Percentiles rank a stretch among this genome's conserved stretches.
These are phyloP conservation scores for Ocimum tenuiflorum DNA, from an alignment of 257 asterid genomes.

Conservation along the genomic window DNA sequence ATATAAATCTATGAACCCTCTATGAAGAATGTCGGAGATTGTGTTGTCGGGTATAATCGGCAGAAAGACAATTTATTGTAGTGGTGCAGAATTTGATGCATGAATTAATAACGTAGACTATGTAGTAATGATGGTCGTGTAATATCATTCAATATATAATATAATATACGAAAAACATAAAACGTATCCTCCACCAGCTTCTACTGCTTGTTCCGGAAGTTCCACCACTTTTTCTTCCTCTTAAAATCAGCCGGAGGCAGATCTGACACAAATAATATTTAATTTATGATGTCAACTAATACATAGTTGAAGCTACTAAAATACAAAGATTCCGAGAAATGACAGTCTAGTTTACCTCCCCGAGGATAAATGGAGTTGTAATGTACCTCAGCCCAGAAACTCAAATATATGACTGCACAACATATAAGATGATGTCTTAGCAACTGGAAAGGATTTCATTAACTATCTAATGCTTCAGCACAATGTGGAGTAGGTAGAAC, in stretches of 20 bases:
- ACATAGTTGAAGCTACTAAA: not conserved
- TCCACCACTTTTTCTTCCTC: constrained; percentile 95
- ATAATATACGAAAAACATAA: too few species aligned
- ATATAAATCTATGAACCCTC: too few species aligned
- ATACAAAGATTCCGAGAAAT: not conserved
- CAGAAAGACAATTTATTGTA: too few species aligned
- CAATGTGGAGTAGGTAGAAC: too few species aligned
- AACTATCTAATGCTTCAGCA: too few species aligned
- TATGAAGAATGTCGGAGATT: too few species aligned
- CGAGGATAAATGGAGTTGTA: constrained; percentile 91
- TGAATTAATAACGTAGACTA: constrained; percentile 6
- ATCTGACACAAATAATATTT: constrained; percentile 35
- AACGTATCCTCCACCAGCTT: too few species aligned
- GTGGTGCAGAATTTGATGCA: not conserved
- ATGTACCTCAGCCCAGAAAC: constrained; percentile 99
- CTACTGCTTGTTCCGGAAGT: constrained; percentile 64
- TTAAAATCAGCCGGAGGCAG: constrained; percentile 48
- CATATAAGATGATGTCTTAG: constrained; percentile 2
- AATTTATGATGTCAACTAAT: not conserved
- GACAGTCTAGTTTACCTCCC: constrained; percentile 52
- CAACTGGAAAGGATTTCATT: too few species aligned
- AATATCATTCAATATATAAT: too few species aligned
- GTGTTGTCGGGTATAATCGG: too few species aligned
- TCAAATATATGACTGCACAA: constrained; percentile 65
- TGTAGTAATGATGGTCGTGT: not conserved